Percentiles rank a stretch among this genome's conserved stretches.
These are phyloP conservation scores for Spatholobus suberectus DNA, from an alignment of 306 rosid species.

Conservation along the genomic window DNA sequence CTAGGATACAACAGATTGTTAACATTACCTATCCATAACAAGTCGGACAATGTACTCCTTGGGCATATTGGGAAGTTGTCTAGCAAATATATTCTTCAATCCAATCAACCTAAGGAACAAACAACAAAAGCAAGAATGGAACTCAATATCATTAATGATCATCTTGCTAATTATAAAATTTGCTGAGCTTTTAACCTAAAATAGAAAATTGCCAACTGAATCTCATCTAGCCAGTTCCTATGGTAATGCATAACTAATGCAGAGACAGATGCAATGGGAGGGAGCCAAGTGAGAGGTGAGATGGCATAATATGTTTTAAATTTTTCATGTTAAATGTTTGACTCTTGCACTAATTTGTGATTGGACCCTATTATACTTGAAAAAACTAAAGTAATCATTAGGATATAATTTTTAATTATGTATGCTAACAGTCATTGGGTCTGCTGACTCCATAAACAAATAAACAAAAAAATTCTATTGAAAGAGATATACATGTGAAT, in stretches of 20 bases:
- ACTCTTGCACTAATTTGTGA: slow-evolving; percentile 16
- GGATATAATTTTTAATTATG: not conserved
- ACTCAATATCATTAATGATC: slow-evolving; percentile 25
- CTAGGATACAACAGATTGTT: not conserved
- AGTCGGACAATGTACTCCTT: slow-evolving; percentile 99
- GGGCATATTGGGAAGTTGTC: slow-evolving; percentile 98
- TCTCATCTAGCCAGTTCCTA: slow-evolving; percentile 22
- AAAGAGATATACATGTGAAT: not conserved
- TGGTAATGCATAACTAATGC: not conserved
- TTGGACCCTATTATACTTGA: not conserved
- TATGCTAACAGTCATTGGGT: not conserved
- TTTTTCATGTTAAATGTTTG: not conserved
- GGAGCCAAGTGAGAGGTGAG: not conserved
- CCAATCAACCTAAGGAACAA: slow-evolving; percentile 81
- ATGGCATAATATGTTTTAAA: not conserved
- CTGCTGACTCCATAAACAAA: not conserved
- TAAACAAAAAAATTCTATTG: no score
- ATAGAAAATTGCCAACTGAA: not conserved
- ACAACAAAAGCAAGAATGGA: slow-evolving; percentile 37
- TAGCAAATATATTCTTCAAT: slow-evolving; percentile 93
- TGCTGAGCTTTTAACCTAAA: not conserved
- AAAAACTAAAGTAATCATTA: slow-evolving; percentile 6
- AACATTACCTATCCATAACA: slow-evolving; percentile 92
- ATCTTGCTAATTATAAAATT: slow-evolving; percentile 4
- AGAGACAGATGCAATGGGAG: not conserved